phyloP scores from a whole-genome alignment of 257 asterid genomes.

The Paraleonurus japonicus region DNA sequence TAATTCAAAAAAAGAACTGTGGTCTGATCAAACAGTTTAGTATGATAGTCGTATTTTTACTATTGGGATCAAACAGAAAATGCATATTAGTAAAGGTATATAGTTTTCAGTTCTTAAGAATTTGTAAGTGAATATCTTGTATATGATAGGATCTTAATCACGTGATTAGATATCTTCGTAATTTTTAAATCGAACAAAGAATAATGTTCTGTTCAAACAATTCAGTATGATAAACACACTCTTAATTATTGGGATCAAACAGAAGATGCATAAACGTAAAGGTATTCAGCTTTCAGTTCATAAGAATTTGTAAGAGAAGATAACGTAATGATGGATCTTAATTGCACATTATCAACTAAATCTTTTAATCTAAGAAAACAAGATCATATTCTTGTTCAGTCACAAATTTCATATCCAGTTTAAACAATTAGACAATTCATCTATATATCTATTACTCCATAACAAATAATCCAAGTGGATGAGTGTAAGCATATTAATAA shows the following conservation, averaged over 20 bases:
- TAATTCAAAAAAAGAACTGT: background rate
- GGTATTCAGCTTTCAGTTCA: background rate
- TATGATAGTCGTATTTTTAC: background rate
- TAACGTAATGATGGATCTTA: background rate
- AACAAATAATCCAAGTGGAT: background rate
- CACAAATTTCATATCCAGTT: background rate
- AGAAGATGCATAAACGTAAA: background rate
- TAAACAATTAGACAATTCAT: background rate
- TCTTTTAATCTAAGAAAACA: background rate
- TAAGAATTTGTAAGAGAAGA: background rate
- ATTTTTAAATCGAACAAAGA: background rate
- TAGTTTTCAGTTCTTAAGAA: background rate
- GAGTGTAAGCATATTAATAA: slow-evolving; percentile 11
- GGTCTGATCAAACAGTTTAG: background rate
- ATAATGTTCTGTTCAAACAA: background rate
- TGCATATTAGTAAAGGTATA: background rate
- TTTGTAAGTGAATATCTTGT: background rate
- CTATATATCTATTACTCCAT: background rate
- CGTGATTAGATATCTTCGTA: too few relatives aligned
- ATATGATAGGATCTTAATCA: background rate
- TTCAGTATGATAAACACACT: background rate
- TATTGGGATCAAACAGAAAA: background rate
- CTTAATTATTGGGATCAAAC: background rate
- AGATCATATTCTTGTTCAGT: background rate
- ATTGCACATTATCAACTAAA: background rate